Evolutionary conservation across 2,329 filamentous ascomycete species (phyloP), one percentile per base, ranked within the genome.

Genomic region (Chrysoporthe cubensis): DNA sequence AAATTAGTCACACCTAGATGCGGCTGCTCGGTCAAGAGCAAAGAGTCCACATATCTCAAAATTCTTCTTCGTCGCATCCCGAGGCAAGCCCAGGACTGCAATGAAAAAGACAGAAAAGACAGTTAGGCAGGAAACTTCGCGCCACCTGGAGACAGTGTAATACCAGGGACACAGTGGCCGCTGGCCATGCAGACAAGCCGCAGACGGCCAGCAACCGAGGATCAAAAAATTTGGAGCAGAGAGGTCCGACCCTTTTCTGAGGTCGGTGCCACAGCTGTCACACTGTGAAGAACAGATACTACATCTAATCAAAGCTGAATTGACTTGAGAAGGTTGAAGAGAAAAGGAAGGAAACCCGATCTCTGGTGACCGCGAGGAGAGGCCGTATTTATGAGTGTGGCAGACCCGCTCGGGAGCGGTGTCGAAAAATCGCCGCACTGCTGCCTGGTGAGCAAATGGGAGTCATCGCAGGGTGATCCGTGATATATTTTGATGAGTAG

Each of bases 221-320:
- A 37, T 8, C n/a, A 21, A 64, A 64, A 64, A 64, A 48, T 64
- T 48, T 3, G 14, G 34, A 11, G 8, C 46, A 32, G 13, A 18
- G 26, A n/a, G 21, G 14, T 14, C 40, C 42, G 40, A n/a, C 42
- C 42, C 37, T 43, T 44, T 60, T 42, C 14, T 44, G 59, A 61
- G 40, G 59, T 32, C 54, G 34, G 54, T 40, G 11, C 14, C 59
- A 58, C 63, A 59, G 63, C 32, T 65, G 54, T 65, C 46, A 65
- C 63, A 58, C 63, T 65, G 54, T 48, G 16, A 65, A 65, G 63
- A 65, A 65, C 63, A 65, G 63, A 65, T 65, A 65, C 63, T 65
- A 65, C 63, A 65, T 65, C 63, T 59, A 58, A 65, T 65, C 63
- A 58, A 16, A 65, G 63, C 63, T 54, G 9, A n/a, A 3, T 42